Evolutionary conservation across 768 basidiomycete genomes (phyloP).

Genomic region (Amanita jacksonii): DNA sequence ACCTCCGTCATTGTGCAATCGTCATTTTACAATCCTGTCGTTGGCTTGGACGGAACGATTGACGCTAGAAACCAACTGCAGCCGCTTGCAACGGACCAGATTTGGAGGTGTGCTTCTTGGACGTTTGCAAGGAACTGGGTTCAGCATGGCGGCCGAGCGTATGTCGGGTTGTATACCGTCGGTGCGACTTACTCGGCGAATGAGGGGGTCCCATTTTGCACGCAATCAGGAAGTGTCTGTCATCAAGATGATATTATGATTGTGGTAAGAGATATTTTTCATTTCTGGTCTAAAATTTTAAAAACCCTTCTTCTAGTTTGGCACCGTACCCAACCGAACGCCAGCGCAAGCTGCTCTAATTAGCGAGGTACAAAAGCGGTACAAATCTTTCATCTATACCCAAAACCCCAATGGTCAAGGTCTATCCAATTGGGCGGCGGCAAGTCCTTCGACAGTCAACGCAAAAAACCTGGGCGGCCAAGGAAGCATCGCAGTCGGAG

Average conservation of each 20-base stretch:
- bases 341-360: constrained; percentile 48
- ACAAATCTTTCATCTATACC: constrained; percentile 52
- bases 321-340: constrained; percentile 48
- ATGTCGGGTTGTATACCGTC: constrained; percentile 51
- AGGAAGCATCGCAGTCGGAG: constrained; percentile 40
- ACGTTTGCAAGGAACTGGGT: constrained; percentile 63
- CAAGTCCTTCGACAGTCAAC: constrained; percentile 41
- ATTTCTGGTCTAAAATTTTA: constrained; percentile 4
- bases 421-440: constrained; percentile 42
- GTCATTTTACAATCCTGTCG: constrained; percentile 33
- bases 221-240: constrained; percentile 48
- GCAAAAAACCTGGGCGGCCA: constrained; percentile 53
- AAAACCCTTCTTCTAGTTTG: too few species aligned
- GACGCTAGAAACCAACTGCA: constrained; percentile 53
- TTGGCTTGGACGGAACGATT: constrained; percentile 20
- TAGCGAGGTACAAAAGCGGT: constrained; percentile 59
- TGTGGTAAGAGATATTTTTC: constrained; percentile 42
- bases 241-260: constrained; percentile 80
- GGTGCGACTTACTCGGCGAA: constrained; percentile 72
- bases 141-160: constrained; percentile 53
- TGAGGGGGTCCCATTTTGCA: constrained; percentile 45
- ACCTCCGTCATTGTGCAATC: constrained; percentile 34
- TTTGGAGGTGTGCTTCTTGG: constrained; percentile 66
- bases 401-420: constrained; percentile 54
- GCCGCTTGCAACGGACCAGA: constrained; percentile 53